phyloP scores from a whole-genome alignment of 441 rosid genomes.

The Rhodomyrtus psidioides region DNA sequence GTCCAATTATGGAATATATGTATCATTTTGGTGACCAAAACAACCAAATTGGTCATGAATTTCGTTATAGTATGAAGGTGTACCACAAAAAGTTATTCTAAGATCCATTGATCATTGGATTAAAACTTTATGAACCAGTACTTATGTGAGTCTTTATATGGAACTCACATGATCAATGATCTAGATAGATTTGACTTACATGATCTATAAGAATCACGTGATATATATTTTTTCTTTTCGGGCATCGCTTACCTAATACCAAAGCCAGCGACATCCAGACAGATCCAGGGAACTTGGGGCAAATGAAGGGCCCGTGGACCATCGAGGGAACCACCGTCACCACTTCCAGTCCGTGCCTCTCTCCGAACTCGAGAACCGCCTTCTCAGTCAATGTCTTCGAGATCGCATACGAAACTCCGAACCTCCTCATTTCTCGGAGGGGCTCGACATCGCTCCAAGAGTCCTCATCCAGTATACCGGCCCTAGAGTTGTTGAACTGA shows the following conservation, averaged over 20 bases:
- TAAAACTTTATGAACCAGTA: not conserved
- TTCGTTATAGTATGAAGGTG: not conserved
- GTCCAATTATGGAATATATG: not conserved
- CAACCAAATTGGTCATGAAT: not conserved
- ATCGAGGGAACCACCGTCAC: not conserved
- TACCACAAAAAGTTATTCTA: not conserved
- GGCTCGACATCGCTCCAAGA: not conserved
- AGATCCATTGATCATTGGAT: not conserved
- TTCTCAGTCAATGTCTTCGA: not conserved
- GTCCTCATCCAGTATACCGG: not conserved
- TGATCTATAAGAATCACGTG: not conserved
- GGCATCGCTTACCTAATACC: not conserved
- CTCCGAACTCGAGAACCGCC: not conserved
- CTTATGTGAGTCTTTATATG: not conserved
- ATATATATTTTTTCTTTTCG: not conserved
- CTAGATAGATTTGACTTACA: not conserved
- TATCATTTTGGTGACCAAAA: not conserved
- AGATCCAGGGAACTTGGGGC: not conserved
- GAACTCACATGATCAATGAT: not conserved
- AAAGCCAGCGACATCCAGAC: not conserved
- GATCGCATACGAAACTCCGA: not conserved
- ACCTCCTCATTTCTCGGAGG: not conserved
- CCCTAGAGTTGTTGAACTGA: not conserved
- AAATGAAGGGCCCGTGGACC: not conserved
- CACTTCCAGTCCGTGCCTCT: not conserved